A percentile compares a stretch with the other conserved stretches of the same genome.
Evolutionary conservation across 257 asterid species (phyloP).

Genomic region (Nicotiana paniculata): DNA sequence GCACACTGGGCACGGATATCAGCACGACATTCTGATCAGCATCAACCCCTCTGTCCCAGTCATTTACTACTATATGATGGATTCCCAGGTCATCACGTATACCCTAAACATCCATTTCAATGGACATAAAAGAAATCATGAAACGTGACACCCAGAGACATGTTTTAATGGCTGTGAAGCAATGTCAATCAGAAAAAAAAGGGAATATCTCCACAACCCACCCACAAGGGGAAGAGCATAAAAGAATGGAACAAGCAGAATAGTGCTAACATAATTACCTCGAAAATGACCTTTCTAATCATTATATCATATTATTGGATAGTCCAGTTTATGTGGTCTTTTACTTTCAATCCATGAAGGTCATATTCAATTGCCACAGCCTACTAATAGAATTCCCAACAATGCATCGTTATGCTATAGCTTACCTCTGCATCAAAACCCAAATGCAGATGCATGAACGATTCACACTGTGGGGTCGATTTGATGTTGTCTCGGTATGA

Average conservation of each 20-base stretch:
- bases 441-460: slow-evolving; percentile 97
- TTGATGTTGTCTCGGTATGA: slow-evolving; percentile 51
- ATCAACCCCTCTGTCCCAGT: slow-evolving; percentile 91
- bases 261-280: not conserved
- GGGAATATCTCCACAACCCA: not conserved
- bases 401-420: not conserved
- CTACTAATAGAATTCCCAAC: not conserved
- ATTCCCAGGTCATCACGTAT: slow-evolving; percentile 73
- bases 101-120: slow-evolving; percentile 34
- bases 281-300: not conserved
- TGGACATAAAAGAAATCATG: not conserved
- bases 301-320: not conserved
- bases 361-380: not conserved
- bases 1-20: slow-evolving; percentile 77
- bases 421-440: slow-evolving; percentile 83
- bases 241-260: not conserved
- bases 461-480: slow-evolving; percentile 83
- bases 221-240: not conserved
- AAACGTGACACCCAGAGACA: not conserved
- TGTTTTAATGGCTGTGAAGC: not conserved
- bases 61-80: slow-evolving; percentile 93
- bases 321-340: not conserved
- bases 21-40: slow-evolving; percentile 92
- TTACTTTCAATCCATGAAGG: not conserved
- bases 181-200: not conserved